These are phyloP conservation scores for Dothidotthia symphoricarpi DNA, from an alignment of 2,329 filamentous ascomycete species.

Conservation along the genomic window DNA sequence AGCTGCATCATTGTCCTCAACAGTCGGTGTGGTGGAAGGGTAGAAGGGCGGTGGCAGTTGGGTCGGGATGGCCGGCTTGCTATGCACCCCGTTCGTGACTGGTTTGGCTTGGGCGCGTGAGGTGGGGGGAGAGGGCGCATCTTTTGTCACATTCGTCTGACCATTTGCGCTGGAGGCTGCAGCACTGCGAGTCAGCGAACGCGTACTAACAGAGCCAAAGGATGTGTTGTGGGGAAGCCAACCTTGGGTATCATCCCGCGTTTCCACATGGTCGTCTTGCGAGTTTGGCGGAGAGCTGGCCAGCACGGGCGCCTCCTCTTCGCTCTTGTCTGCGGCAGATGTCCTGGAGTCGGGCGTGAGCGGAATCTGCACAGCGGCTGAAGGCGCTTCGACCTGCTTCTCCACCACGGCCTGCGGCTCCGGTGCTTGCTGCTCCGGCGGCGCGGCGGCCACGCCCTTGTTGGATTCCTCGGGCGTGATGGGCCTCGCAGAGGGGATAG, in stretches of 20 bases:
- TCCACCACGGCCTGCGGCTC: slow-evolving; percentile 13
- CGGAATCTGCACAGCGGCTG: slow-evolving; percentile 15
- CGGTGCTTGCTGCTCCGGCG: slow-evolving; percentile 6
- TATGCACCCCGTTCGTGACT: slow-evolving; percentile 21
- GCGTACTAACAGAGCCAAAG: not conserved
- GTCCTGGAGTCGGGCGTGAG: slow-evolving; percentile 32
- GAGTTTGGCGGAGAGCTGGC: slow-evolving; percentile 18
- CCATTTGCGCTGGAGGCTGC: slow-evolving; percentile 5
- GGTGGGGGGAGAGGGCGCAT: slow-evolving; percentile 1
- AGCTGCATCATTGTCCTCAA: slow-evolving; percentile 13
- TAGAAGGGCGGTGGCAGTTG: slow-evolving; percentile 41
- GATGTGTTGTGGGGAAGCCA: slow-evolving; percentile 6
- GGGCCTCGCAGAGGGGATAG: slow-evolving; percentile 24
- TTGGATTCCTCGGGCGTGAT: slow-evolving; percentile 30
- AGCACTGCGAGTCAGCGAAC: not conserved
- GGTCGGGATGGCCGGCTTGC: slow-evolving; percentile 21
- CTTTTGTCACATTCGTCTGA: slow-evolving; percentile 5
- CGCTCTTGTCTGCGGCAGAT: slow-evolving; percentile 15
- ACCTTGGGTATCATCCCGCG: slow-evolving; percentile 19
- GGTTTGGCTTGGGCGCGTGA: slow-evolving; percentile 11
- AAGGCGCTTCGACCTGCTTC: slow-evolving; percentile 14
- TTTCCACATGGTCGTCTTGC: slow-evolving; percentile 16
- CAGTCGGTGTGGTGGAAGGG: slow-evolving; percentile 29
- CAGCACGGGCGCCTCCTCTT: slow-evolving; percentile 9
- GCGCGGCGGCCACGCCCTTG: slow-evolving; percentile 17